Conservation (phyloP, 345 rosid genomes). For the Moricandia arvensis region DNA sequence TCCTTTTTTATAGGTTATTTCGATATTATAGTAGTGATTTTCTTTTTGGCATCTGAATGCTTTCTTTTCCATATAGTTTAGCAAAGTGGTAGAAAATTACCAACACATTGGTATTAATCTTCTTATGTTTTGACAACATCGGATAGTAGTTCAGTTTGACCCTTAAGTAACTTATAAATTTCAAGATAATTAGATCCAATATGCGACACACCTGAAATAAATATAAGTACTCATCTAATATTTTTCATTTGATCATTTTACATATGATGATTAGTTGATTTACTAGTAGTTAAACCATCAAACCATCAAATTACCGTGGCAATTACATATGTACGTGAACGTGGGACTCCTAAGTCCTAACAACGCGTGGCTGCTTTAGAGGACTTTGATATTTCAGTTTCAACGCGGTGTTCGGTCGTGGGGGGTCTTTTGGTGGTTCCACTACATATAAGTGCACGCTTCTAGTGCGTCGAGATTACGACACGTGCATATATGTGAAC, state of each 20-base stretch:
- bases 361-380: slow-evolving; percentile 30
- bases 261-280: not conserved
- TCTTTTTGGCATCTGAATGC: not conserved
- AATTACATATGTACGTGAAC: not conserved
- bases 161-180: not conserved
- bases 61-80: not conserved
- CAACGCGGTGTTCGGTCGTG: slow-evolving; percentile 19
- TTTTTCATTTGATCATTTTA: not conserved
- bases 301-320: not conserved
- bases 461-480: not conserved
- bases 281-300: slow-evolving; percentile 6
- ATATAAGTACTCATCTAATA: not conserved
- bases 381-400: slow-evolving; percentile 15
- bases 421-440: slow-evolving; percentile 10
- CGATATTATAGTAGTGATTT: not conserved
- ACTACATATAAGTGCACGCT: slow-evolving; percentile 22
- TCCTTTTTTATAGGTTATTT: not conserved
- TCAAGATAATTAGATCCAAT: not conserved
- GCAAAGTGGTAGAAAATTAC: not conserved
- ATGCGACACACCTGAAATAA: not conserved
- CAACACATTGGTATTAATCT: not conserved
- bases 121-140: not conserved
- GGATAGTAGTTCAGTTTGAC: not conserved
- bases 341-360: not conserved
- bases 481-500: not conserved